Evolutionary conservation across 768 basidiomycete genomes (phyloP).

Genomic region (Chalciporus pseudorubinellus): DNA sequence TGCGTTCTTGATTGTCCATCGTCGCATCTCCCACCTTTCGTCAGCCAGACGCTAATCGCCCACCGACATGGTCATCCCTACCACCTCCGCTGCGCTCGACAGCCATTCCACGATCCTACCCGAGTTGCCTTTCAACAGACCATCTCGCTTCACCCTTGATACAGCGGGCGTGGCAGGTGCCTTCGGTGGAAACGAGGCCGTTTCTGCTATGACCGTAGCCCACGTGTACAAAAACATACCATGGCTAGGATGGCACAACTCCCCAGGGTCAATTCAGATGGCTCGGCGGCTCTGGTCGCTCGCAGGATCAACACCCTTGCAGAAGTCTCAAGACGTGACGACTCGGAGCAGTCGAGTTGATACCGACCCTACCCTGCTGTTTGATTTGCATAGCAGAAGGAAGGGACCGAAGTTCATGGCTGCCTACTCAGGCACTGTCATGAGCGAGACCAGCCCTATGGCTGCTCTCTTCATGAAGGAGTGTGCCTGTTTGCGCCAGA

Average conservation of each 20-base stretch:
- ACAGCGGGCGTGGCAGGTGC: constrained; percentile 28
- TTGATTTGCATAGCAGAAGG: constrained; percentile 4
- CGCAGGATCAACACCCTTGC: constrained; percentile 14
- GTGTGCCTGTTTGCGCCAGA: not conserved
- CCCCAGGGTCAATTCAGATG: constrained; percentile 30
- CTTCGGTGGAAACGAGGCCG: constrained; percentile 33
- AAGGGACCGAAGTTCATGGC: constrained; percentile 8
- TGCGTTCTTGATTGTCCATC: too few relatives aligned
- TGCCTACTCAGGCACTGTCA: constrained; percentile 7
- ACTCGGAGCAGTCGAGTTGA: constrained; percentile 11
- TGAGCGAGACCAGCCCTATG: constrained; percentile 6
- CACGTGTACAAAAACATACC: constrained; percentile 23
- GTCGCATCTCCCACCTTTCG: too few relatives aligned
- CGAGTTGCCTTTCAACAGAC: too few relatives aligned
- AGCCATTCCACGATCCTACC: too few relatives aligned
- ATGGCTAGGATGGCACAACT: constrained; percentile 35
- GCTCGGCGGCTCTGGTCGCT: constrained; percentile 26
- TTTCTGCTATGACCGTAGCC: constrained; percentile 31
- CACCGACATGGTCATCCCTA: too few relatives aligned
- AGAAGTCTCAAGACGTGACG: constrained; percentile 4
- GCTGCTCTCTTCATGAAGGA: constrained; percentile 3
- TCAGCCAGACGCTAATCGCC: too few relatives aligned
- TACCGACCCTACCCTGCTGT: not conserved
- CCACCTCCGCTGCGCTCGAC: too few relatives aligned
- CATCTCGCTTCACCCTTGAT: constrained; percentile 16